These are phyloP conservation scores for Suillus variegatus DNA, from an alignment of 768 basidiomycete species.

Conservation along the genomic window DNA sequence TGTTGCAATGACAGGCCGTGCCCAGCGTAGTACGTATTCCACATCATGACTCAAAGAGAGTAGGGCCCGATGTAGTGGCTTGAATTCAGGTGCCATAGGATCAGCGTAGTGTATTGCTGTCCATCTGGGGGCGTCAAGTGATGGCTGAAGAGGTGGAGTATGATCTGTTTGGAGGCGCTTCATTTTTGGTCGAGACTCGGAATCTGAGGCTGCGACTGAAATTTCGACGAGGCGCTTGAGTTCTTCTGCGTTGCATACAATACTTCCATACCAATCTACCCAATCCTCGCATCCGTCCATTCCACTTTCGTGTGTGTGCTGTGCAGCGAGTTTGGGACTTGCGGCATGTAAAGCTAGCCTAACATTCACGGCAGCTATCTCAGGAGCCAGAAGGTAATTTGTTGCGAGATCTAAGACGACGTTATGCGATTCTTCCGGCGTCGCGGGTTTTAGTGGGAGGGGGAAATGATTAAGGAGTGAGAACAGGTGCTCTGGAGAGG, in stretches of 20 bases:
- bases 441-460: conserved; percentile 40
- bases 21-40: conserved; percentile 71
- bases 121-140: conserved; percentile 48
- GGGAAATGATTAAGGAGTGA: conserved; percentile 65
- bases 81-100: conserved; percentile 65
- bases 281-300: conserved; percentile 60
- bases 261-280: conserved; percentile 83
- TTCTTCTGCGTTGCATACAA: conserved; percentile 66
- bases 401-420: conserved; percentile 40
- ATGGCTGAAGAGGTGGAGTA: conserved; percentile 52
- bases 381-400: conserved; percentile 46
- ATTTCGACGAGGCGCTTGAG: conserved; percentile 52
- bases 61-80: conserved; percentile 67
- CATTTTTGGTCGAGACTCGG: conserved; percentile 34
- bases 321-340: conserved; percentile 79
- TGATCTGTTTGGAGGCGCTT: conserved; percentile 78
- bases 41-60: conserved; percentile 50
- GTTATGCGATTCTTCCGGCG: conserved; percentile 52
- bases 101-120: conserved; percentile 82
- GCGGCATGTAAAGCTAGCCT: conserved; percentile 77
- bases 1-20: conserved; percentile 8
- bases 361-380: conserved; percentile 61
- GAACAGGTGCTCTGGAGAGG: conserved; percentile 76
- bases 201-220: conserved; percentile 34
- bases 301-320: conserved; percentile 17